Evolutionary conservation across 75 land plant genomes (phyloP), one percentile per base, ranked within the genome.

Genomic region (Picea sitchensis): DNA sequence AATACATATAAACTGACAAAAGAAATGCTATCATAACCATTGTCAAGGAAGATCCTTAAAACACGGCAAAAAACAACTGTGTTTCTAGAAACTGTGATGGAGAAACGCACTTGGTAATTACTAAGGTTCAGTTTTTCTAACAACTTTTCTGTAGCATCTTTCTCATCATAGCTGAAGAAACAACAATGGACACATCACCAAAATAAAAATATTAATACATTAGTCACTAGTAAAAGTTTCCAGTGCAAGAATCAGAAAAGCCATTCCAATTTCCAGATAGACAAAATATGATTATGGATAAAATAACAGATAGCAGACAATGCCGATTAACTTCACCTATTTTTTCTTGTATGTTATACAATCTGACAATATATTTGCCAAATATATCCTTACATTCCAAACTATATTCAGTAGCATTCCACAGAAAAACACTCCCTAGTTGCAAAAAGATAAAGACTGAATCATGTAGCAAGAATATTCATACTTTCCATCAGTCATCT

Each of bases 81-180:
- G 23, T 30, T 20, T 74, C 32, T 13, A 60, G 32, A 21, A 12
- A 6, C 51, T 44, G 17, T 6, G 47, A 44, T 77, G 54, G 0
- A 77, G 56, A 59, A 71, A 15, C 32, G 79, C 80, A 93, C 95
- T 88, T 92, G 96, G 77, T 82, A 92, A 51, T 90, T 91, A 65
- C 44, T 81, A 73, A 94, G 75, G 26, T 88, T 90, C 83, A 80
- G 76, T 76, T 88, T 92, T 21, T 90, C 87, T 65, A 94, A 75
- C 72, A 94, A 82, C 86, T 87, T 87, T 78, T 83, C 79, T 73
- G 95, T 87, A 31, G 91, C 88, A 68, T 61, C 65, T 78, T 83
- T 92, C 59, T 94, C 96, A 75, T 94, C 96, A 81, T 80, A 85
- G 77, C 96, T 93, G 83, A 36, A 79, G 47, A 12, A 12, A 62